Evolutionary conservation across 768 basidiomycete genomes (phyloP).

Genomic region (Trametes gibbosa): DNA sequence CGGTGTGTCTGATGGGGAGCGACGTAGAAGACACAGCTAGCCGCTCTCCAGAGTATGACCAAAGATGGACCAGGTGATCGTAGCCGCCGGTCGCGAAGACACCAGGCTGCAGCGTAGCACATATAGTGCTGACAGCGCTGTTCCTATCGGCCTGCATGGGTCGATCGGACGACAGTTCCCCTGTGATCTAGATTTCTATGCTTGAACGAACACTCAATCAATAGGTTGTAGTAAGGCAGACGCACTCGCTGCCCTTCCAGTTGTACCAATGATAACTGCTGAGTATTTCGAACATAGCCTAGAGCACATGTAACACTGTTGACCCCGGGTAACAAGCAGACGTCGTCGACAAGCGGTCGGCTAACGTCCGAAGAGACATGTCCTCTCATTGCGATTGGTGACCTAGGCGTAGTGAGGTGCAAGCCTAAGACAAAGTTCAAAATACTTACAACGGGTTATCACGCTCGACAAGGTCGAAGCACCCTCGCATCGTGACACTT

Average conservation of each 20-base stretch:
- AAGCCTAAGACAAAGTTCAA: neutral
- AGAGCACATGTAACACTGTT: slow-evolving; percentile 32
- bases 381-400: neutral
- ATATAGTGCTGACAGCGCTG: slow-evolving; percentile 41
- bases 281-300: slow-evolving; percentile 36
- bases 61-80: slow-evolving; percentile 47
- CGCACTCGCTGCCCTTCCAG: neutral
- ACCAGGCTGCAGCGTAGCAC: slow-evolving; percentile 39
- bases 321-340: slow-evolving; percentile 34
- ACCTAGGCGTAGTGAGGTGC: neutral
- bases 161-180: slow-evolving; percentile 7
- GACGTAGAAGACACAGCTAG: slow-evolving; percentile 30
- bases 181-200: neutral
- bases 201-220: neutral
- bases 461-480: slow-evolving; percentile 26
- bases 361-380: slow-evolving; percentile 20
- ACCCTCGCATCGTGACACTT: slow-evolving; percentile 40
- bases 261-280: slow-evolving; percentile 19
- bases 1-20: slow-evolving; percentile 42
- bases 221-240: neutral
- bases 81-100: slow-evolving; percentile 50
- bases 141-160: slow-evolving; percentile 29
- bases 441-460: neutral
- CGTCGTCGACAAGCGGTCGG: slow-evolving; percentile 38
- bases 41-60: slow-evolving; percentile 35